Evolutionary conservation across 2,329 filamentous ascomycete genomes (phyloP), one percentile per base, ranked within the genome.

Genomic region (Scorias spongiosa): DNA sequence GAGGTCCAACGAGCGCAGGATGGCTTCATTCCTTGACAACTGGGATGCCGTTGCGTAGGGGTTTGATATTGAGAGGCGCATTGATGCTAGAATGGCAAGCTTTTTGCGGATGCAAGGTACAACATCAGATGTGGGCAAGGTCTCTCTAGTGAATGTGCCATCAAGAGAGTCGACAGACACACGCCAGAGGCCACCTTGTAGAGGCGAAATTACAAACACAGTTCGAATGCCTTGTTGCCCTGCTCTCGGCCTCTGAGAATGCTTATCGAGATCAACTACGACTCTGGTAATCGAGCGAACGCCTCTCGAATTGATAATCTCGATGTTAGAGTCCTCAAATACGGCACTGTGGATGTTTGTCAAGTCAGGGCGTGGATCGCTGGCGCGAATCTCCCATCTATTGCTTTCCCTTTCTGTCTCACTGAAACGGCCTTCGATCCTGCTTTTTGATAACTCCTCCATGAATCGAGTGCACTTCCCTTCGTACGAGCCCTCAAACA

Each of bases 401-500:
- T 79, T 72, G 46, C 81, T 76, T 60, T 94, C 86, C 46, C 88
- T 77, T 65, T 94, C 85, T n/a, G 68, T 61, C 58, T 94, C 87
- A 0, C 83, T 68, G 55, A 93, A 94, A 10, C 88, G 76, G 5
- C 80, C 82, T 63, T 95, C 89, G 11, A 95, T 78, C 50, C 81
- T 78, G 8, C 88, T 87, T 64, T 89, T 93, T 40, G 80, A 77
- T 10, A 95, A 71, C 50, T 96, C 91, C 63, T 96, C 89, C 26
- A 78, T 78, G 63, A 85, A 80, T 48, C 81, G 84, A 14, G 71
- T 67, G 1, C 82, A 84, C 59, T 80, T 88, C 20, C 79, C 80
- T 57, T 93, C 84, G 54, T 89, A 89, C 7, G 74, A 66, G 42
- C 85, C 84, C 42, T 80, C 75, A 1, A 93, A 71, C 36, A 81